These are phyloP conservation scores for Hymenoscyphus fraxineus DNA, from an alignment of 2,329 filamentous ascomycete genomes.

Conservation along the genomic window DNA sequence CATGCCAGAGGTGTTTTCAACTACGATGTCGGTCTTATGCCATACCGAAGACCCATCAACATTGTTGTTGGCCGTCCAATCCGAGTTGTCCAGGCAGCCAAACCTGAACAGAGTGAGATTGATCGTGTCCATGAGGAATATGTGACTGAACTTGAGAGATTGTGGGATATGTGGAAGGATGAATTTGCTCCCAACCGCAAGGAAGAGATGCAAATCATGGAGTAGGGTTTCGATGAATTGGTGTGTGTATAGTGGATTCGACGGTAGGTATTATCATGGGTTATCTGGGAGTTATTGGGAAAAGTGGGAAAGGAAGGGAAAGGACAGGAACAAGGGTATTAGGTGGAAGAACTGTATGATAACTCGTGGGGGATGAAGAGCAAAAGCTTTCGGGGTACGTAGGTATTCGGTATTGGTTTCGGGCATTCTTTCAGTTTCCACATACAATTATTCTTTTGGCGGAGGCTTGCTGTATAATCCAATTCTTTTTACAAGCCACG, in stretches of 20 bases:
- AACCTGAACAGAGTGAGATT: conserved; percentile 71
- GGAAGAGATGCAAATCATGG: conserved; percentile 65
- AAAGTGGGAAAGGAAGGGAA: neutral
- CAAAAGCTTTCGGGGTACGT: neutral
- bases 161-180: conserved; percentile 78
- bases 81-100: conserved; percentile 56
- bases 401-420: neutral
- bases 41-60: conserved; percentile 82
- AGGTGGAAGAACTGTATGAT: neutral
- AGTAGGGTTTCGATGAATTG: conserved; percentile 36
- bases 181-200: conserved; percentile 61
- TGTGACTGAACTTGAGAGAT: conserved; percentile 65
- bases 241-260: neutral
- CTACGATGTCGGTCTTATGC: conserved; percentile 95
- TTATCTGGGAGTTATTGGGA: neutral
- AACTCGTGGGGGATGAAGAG: neutral
- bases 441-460: neutral
- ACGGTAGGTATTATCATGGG: neutral
- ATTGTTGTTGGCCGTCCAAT: conserved; percentile 86
- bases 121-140: conserved; percentile 78
- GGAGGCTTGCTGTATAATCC: neutral
- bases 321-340: neutral
- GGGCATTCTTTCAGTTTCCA: neutral
- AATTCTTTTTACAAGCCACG: neutral
- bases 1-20: conserved; percentile 93